Conservation (phyloP, 2,329 filamentous ascomycete genomes). For the Apiospora pterosperma region DNA sequence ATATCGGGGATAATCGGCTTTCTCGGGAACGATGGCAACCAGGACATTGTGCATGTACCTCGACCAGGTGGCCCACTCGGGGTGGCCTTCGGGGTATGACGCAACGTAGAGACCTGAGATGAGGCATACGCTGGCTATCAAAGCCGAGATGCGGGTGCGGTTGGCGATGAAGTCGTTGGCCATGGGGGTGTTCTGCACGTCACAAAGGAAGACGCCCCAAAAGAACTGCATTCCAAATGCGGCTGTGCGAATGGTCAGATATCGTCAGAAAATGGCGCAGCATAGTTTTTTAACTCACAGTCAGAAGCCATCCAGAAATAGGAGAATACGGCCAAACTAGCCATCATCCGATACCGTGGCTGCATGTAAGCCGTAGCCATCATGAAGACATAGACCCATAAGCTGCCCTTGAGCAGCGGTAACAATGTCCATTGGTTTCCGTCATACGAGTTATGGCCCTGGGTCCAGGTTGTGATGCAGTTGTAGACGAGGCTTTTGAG, state of each 20-base stretch:
- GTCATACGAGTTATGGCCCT: conserved; percentile 49
- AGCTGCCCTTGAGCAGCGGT: conserved; percentile 51
- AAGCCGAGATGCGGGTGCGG: conserved; percentile 37
- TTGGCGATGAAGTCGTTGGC: conserved; percentile 44
- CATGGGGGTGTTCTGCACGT: conserved; percentile 47
- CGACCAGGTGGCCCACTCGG: conserved; percentile 54
- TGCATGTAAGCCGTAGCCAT: conserved; percentile 47
- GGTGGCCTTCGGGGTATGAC: conserved; percentile 56
- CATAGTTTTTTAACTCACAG: conserved; percentile 18
- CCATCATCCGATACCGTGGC: conserved; percentile 45
- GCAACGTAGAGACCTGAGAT: conserved; percentile 53
- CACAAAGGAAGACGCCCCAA: conserved; percentile 59
- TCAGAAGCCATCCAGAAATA: conserved; percentile 42
- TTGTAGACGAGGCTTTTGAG: conserved; percentile 41
- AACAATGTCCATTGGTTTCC: conserved; percentile 57
- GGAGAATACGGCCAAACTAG: conserved; percentile 42
- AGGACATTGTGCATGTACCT: conserved; percentile 39
- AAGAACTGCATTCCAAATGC: conserved; percentile 57
- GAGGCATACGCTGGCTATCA: conserved; percentile 47
- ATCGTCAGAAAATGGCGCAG: not conserved
- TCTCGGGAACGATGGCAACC: conserved; percentile 39
- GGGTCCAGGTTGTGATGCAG: conserved; percentile 49
- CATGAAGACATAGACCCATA: conserved; percentile 52
- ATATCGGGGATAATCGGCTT: conserved; percentile 43
- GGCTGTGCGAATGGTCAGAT: conserved; percentile 20